These are phyloP conservation scores for Scheffersomyces amazonensis DNA, from an alignment of 805 yeast genomes.

Conservation along the genomic window DNA sequence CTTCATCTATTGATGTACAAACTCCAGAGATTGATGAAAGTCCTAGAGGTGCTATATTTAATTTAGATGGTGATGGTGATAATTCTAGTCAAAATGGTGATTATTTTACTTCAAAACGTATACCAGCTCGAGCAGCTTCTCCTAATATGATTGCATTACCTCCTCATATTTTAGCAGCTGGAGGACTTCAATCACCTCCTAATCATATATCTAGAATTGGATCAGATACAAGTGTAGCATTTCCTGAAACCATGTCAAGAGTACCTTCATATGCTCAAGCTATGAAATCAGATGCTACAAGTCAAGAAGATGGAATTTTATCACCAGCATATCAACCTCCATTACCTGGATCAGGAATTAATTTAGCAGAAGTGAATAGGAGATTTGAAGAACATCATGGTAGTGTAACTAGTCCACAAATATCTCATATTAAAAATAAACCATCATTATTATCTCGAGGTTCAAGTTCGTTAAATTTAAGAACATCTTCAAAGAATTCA, in stretches of 20 bases:
- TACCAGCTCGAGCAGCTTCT: constrained; percentile 5
- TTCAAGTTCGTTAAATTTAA: constrained; percentile 20
- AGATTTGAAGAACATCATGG: constrained; percentile 21
- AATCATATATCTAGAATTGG: constrained; percentile 57
- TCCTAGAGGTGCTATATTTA: constrained; percentile 31
- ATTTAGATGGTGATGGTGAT: constrained; percentile 26
- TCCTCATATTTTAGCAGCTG: constrained; percentile 28
- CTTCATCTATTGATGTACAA: constrained; percentile 1
- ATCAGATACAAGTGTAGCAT: constrained; percentile 32
- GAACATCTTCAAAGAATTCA: constrained; percentile 17
- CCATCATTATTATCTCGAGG: constrained; percentile 22
- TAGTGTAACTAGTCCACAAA: not conserved
- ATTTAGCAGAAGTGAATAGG: constrained; percentile 26
- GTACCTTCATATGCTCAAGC: constrained; percentile 90
- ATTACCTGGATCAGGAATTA: constrained; percentile 37
- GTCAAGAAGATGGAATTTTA: constrained; percentile 30
- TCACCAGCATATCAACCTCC: constrained; percentile 74
- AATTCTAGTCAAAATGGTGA: constrained; percentile 16
- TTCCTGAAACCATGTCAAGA: constrained; percentile 41
- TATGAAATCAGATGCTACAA: constrained; percentile 47
- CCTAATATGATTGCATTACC: constrained; percentile 3
- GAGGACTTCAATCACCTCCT: constrained; percentile 47
- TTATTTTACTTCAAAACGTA: constrained; percentile 26
- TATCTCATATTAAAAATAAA: constrained; percentile 6
- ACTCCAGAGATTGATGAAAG: constrained; percentile 12